Conservation (phyloP, 2,329 filamentous ascomycete genomes). For the Sarocladium brachiariae region DNA sequence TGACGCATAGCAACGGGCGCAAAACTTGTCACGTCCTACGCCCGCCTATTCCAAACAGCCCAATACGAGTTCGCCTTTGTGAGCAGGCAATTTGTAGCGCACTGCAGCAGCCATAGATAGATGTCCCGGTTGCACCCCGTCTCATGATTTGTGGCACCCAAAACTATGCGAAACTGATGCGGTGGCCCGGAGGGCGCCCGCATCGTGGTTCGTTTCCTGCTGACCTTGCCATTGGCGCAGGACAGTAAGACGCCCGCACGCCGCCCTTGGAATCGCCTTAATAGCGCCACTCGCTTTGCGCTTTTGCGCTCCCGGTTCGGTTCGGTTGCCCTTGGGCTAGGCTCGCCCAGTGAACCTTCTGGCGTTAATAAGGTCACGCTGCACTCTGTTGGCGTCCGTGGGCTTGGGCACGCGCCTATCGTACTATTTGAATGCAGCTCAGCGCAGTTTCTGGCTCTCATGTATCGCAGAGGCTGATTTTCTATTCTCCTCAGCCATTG, state of each 20-base stretch:
- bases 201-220: constrained; percentile 2
- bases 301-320: constrained; percentile 1
- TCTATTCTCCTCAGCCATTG: neutral
- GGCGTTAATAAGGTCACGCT: neutral
- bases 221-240: constrained; percentile 3
- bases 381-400: neutral
- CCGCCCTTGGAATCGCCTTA: neutral
- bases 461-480: neutral
- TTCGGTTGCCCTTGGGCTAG: neutral
- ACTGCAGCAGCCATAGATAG: no score
- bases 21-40: no score
- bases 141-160: no score
- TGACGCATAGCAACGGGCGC: no score
- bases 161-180: no score
- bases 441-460: neutral
- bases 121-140: no score
- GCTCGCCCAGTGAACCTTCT: neutral
- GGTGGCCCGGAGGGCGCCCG: no score
- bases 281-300: constrained; percentile 1
- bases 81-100: no score
- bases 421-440: neutral
- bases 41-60: no score
- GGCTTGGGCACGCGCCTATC: neutral
- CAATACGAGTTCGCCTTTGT: no score
- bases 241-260: constrained; percentile 1